These are phyloP conservation scores for Talaromyces sp. DNA, from an alignment of 2,329 filamentous ascomycete species.

Conservation along the genomic window DNA sequence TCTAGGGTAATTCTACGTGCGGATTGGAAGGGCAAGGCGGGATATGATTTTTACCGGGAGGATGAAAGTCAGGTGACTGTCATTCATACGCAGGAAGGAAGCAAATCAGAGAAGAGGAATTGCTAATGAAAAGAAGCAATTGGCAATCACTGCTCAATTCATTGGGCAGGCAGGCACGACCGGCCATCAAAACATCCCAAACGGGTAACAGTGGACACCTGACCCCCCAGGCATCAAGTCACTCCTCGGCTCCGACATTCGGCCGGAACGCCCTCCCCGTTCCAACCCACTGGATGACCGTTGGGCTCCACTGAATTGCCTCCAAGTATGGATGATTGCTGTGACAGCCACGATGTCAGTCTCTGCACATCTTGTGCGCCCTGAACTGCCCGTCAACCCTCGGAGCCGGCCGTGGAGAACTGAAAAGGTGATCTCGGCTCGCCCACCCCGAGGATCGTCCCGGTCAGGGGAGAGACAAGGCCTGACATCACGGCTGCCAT, in stretches of 20 bases:
- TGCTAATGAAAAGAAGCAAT: not conserved
- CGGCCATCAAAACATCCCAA: too few relatives aligned
- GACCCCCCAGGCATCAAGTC: not conserved
- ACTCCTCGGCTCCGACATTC: conserved; percentile 4
- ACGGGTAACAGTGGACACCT: too few relatives aligned
- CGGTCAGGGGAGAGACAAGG: not conserved
- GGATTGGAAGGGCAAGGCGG: not conserved
- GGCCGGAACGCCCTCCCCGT: not conserved
- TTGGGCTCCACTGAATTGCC: not conserved
- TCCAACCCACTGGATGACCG: not conserved
- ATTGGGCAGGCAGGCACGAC: too few relatives aligned
- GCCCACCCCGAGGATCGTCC: conserved; percentile 12
- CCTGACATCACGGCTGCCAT: conserved; percentile 23
- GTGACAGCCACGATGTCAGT: too few relatives aligned
- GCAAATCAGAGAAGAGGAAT: not conserved
- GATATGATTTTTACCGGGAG: not conserved
- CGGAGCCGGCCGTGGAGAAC: conserved; percentile 28
- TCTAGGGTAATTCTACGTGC: not conserved
- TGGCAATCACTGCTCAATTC: too few relatives aligned
- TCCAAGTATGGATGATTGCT: too few relatives aligned
- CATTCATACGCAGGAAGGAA: not conserved
- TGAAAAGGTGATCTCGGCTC: conserved; percentile 26
- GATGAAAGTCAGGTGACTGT: not conserved
- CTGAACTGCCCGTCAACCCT: not conserved
- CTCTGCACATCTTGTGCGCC: conserved; percentile 3